A percentile compares a stretch with the other conserved stretches of the same genome.
phyloP scores from a whole-genome alignment of 345 rosid genomes.

The Melaleuca alternifolia region DNA sequence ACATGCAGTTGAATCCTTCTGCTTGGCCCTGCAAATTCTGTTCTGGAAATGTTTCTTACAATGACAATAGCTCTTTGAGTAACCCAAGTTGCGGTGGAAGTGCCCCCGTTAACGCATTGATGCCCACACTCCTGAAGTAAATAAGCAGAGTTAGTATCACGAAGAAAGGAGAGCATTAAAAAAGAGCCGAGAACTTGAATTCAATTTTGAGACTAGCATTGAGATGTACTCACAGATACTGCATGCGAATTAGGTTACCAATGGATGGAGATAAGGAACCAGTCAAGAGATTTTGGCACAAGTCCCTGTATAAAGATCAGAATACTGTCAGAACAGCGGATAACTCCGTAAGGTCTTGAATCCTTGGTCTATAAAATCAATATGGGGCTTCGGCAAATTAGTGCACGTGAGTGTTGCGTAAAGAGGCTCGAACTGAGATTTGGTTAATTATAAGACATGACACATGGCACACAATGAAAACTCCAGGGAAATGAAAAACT shows the following conservation, averaged over 20 bases:
- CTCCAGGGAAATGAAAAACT: not conserved
- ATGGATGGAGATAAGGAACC: conserved; percentile 42
- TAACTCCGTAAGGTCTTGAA: not conserved
- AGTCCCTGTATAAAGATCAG: conserved; percentile 14
- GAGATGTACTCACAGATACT: conserved; percentile 34
- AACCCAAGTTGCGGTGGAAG: conserved; percentile 62
- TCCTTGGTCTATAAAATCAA: not conserved
- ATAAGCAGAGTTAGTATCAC: not conserved
- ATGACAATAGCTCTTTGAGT: conserved; percentile 30
- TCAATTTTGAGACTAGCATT: conserved; percentile 12
- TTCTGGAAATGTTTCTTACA: conserved; percentile 26
- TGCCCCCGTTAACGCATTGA: conserved; percentile 50
- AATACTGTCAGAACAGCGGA: conserved; percentile 21
- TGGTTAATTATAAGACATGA: not conserved
- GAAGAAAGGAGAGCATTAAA: too few species aligned
- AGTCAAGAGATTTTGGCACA: conserved; percentile 31
- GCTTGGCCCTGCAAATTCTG: not conserved
- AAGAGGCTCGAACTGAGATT: not conserved
- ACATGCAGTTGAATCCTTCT: too few species aligned
- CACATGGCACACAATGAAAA: not conserved
- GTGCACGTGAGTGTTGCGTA: not conserved
- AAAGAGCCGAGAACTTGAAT: too few species aligned
- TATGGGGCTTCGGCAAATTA: not conserved
- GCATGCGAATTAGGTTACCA: conserved; percentile 35
- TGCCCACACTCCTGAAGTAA: conserved; percentile 34